phyloP scores from a whole-genome alignment of 352 stramenopile species.

The Globisporangium mamillatum region DNA sequence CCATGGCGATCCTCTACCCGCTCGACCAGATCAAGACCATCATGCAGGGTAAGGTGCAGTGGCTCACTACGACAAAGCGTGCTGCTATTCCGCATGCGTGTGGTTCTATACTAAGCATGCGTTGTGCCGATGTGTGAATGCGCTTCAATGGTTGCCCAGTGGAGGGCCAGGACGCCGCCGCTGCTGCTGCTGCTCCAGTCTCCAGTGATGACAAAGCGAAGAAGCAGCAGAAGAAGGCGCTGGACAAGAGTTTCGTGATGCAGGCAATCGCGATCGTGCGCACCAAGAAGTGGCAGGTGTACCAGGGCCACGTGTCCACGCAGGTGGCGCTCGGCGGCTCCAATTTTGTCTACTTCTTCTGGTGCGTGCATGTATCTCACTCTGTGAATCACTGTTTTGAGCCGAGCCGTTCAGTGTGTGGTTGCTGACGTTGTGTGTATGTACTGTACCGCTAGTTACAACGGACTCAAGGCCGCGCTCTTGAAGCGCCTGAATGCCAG shows the following conservation, averaged over 20 bases:
- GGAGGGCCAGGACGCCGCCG: slow-evolving; percentile 24
- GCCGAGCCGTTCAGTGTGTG: slow-evolving; percentile 11
- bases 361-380: slow-evolving; percentile 25
- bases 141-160: slow-evolving; percentile 18
- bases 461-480: slow-evolving; percentile 60
- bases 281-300: slow-evolving; percentile 68
- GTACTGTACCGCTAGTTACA: slow-evolving; percentile 34
- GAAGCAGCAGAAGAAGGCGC: neutral
- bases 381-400: neutral
- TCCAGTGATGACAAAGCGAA: neutral
- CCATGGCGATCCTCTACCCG: slow-evolving; percentile 79
- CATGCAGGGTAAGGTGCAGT: slow-evolving; percentile 60
- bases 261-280: slow-evolving; percentile 53
- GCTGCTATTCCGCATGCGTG: neutral
- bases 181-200: slow-evolving; percentile 9
- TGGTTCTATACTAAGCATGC: neutral
- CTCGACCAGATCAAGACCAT: slow-evolving; percentile 87
- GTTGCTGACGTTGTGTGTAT: neutral
- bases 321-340: slow-evolving; percentile 70
- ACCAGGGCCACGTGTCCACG: slow-evolving; percentile 75
- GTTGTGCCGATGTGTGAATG: neutral
- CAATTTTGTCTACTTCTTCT: slow-evolving; percentile 91
- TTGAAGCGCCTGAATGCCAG: slow-evolving; percentile 55
- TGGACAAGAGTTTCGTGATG: slow-evolving; percentile 33
- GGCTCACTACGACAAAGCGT: neutral